Percentiles rank a stretch among this genome's conserved stretches.
Evolutionary conservation across 805 yeast genomes (phyloP).

Genomic region (Wickerhamiella lipophila): DNA sequence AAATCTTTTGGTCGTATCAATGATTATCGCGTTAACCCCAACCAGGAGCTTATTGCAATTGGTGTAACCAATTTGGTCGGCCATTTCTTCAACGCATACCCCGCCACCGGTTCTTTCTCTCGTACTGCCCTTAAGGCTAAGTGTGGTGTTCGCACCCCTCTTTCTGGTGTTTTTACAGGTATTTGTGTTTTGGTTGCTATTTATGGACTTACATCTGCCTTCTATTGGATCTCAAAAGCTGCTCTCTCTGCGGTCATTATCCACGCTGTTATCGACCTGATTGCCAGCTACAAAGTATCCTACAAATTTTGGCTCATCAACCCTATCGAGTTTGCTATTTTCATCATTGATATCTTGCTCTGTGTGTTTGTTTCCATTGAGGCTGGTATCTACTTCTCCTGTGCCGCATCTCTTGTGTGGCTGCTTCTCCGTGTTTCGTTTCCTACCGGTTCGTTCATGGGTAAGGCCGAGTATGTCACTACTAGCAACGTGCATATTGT

Average conservation of each 20-base stretch:
- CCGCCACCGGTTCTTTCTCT: constrained; percentile 91
- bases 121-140: constrained; percentile 89
- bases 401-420: constrained; percentile 67
- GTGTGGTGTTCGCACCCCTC: constrained; percentile 90
- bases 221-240: constrained; percentile 84
- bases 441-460: constrained; percentile 75
- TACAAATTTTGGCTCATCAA: constrained; percentile 56
- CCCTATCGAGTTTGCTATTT: constrained; percentile 65
- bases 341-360: constrained; percentile 57
- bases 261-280: constrained; percentile 81
- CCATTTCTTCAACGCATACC: constrained; percentile 85
- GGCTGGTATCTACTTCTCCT: constrained; percentile 81
- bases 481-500: constrained; percentile 47
- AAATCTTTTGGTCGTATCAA: constrained; percentile 88
- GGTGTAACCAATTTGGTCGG: constrained; percentile 86
- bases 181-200: constrained; percentile 76
- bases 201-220: constrained; percentile 69
- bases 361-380: constrained; percentile 73
- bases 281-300: constrained; percentile 38
- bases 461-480: constrained; percentile 60
- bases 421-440: constrained; percentile 62
- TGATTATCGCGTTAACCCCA: constrained; percentile 81
- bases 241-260: constrained; percentile 77
- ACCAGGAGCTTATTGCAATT: constrained; percentile 87
- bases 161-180: constrained; percentile 86